phyloP scores from a whole-genome alignment of 2,329 filamentous ascomycete species.

The Orbilia ellipsospora region DNA sequence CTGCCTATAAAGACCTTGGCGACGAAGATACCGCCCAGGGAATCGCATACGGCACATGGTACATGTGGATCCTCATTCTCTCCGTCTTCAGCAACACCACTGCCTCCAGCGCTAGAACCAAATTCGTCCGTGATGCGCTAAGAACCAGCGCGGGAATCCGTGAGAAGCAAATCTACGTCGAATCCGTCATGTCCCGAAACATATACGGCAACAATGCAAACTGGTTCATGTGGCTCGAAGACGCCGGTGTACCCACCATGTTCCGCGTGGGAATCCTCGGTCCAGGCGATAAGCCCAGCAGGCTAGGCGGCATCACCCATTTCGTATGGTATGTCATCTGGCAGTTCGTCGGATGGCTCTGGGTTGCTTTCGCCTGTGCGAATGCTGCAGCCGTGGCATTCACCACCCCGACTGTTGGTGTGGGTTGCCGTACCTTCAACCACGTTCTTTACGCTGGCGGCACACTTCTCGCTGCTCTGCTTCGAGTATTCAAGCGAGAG shows the following conservation, averaged over 20 bases:
- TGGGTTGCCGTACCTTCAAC: conserved; percentile 56
- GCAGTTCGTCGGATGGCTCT: conserved; percentile 56
- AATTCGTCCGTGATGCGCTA: conserved; percentile 54
- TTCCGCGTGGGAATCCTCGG: conserved; percentile 16
- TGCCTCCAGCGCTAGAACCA: conserved; percentile 54
- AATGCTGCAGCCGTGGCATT: conserved; percentile 56
- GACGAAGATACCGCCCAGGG: conserved; percentile 56
- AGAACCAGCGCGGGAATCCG: conserved; percentile 39
- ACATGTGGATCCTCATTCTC: conserved; percentile 57
- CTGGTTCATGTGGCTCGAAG: conserved; percentile 26
- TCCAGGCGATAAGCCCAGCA: background rate
- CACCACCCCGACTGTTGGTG: conserved; percentile 56
- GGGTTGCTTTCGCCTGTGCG: conserved; percentile 56
- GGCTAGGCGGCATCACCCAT: conserved; percentile 1
- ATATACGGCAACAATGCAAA: conserved; percentile 28
- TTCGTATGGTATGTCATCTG: conserved; percentile 39
- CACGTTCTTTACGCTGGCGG: conserved; percentile 55
- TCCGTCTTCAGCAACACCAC: conserved; percentile 56
- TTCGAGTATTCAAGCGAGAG: conserved; percentile 47
- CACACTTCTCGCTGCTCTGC: conserved; percentile 45
- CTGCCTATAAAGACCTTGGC: conserved; percentile 56
- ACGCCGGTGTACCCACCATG: conserved; percentile 7
- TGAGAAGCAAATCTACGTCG: conserved; percentile 11
- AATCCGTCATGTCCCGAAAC: conserved; percentile 29
- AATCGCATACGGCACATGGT: conserved; percentile 56